phyloP scores from a whole-genome alignment of 2,329 filamentous ascomycete genomes.

The Fusarium sp. region DNA sequence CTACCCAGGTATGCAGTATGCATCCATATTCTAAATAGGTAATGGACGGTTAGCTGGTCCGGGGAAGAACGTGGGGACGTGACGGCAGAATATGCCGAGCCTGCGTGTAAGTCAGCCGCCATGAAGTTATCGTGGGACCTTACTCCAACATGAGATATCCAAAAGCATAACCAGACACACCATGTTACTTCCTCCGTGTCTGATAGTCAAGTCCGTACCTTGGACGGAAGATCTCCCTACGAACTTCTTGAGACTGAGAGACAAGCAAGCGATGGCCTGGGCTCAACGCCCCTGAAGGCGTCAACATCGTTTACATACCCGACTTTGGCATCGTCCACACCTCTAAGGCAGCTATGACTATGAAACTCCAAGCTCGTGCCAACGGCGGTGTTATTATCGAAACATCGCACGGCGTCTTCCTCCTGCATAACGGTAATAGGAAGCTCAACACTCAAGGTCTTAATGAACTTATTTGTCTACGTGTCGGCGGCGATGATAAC shows the following conservation, averaged over 20 bases:
- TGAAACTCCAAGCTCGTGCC: too few species aligned
- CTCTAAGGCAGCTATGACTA: not conserved
- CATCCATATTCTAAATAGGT: too few species aligned
- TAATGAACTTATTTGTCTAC: too few species aligned
- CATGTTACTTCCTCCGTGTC: not conserved
- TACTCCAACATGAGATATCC: not conserved
- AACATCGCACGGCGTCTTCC: too few species aligned
- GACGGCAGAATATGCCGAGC: not conserved
- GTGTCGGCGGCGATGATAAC: too few species aligned
- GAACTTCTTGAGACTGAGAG: not conserved
- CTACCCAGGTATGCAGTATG: too few species aligned
- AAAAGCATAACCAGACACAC: not conserved
- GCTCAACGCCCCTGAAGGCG: constrained; percentile 15
- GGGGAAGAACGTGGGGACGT: not conserved
- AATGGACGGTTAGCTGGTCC: not conserved
- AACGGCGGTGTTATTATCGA: too few species aligned
- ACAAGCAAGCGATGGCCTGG: constrained; percentile 31
- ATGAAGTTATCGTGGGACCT: not conserved
- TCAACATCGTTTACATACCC: constrained; percentile 35
- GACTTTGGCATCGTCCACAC: constrained; percentile 40
- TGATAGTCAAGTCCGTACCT: not conserved
- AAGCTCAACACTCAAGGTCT: too few species aligned
- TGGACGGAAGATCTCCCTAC: not conserved
- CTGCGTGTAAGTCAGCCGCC: not conserved
- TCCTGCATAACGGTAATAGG: not conserved